Conservation (phyloP, 345 rosid genomes). For the Gossypium herbaceum region DNA sequence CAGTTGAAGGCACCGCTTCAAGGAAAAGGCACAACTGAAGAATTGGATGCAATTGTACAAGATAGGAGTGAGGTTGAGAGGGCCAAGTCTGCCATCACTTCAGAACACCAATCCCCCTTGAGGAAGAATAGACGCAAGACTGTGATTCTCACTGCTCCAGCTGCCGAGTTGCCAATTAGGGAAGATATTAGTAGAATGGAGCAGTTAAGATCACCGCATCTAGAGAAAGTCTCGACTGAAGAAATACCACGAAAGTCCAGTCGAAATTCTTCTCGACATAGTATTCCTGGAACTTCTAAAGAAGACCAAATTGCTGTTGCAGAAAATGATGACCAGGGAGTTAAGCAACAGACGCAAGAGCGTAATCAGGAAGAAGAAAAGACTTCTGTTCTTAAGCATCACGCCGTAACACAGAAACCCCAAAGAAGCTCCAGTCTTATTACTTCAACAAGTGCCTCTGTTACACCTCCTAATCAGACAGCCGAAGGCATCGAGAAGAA, state of each 20-base stretch:
- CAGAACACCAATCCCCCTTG: slow-evolving; percentile 1
- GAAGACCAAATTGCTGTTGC: slow-evolving; percentile 10
- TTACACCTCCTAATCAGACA: slow-evolving; percentile 6
- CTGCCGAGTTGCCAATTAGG: slow-evolving; percentile 5
- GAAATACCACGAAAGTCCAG: slow-evolving; percentile 6
- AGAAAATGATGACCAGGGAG: slow-evolving; percentile 1
- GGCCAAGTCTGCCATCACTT: background rate
- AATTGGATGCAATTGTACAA: background rate
- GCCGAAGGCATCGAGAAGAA: slow-evolving; percentile 12
- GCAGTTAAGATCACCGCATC: background rate
- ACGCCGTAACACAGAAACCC: slow-evolving; percentile 15
- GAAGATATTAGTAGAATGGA: background rate
- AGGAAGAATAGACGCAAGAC: slow-evolving; percentile 32
- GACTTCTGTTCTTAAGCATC: slow-evolving; percentile 1
- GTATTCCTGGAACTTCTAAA: background rate
- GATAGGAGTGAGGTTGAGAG: slow-evolving; percentile 9
- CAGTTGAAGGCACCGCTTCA: no score
- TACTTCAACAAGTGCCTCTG: background rate
- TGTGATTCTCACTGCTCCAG: slow-evolving; percentile 15
- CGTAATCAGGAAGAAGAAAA: slow-evolving; percentile 13
- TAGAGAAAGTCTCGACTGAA: slow-evolving; percentile 1
- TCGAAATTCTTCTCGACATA: slow-evolving; percentile 10
- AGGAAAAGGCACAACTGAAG: background rate
- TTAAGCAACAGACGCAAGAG: slow-evolving; percentile 12
- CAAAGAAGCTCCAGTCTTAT: slow-evolving; percentile 19